phyloP scores from a whole-genome alignment of 129 eudicot species.

The Cynara cardunculus region DNA sequence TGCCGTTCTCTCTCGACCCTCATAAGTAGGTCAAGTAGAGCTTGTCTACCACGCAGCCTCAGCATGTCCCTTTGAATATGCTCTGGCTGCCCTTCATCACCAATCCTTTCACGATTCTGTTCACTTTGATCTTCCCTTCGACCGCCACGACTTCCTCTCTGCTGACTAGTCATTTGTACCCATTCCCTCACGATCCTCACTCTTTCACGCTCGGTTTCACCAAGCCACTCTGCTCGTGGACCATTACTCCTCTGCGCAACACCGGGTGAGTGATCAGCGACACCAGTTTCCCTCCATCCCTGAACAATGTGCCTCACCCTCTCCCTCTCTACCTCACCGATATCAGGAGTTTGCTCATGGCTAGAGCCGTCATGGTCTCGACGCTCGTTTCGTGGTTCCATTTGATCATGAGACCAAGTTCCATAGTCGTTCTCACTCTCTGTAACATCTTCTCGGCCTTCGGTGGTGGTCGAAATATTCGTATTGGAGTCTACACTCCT shows the following conservation, averaged over 20 bases:
- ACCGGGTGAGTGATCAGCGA: conserved; percentile 50
- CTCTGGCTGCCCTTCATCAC: conserved; percentile 81
- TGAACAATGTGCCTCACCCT: conserved; percentile 95
- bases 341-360: conserved; percentile 92
- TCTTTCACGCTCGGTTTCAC: conserved; percentile 95
- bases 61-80: conserved; percentile 82
- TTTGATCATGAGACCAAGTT: conserved; percentile 60
- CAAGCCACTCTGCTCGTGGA: conserved; percentile 94
- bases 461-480: conserved; percentile 60
- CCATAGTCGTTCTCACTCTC: conserved; percentile 76
- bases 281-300: conserved; percentile 97
- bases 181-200: conserved; percentile 96
- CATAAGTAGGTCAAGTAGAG: conserved; percentile 81
- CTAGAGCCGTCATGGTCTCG: conserved; percentile 54
- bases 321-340: conserved; percentile 95
- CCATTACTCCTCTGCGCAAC: conserved; percentile 49
- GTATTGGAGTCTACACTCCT: conserved; percentile 68
- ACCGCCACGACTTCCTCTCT: conserved; percentile 64
- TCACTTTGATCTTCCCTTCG: conserved; percentile 60
- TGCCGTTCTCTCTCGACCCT: conserved; percentile 92
- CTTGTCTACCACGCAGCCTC: conserved; percentile 96
- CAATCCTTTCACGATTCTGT: conserved; percentile 50
- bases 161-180: conserved; percentile 97
- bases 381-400: conserved; percentile 45
- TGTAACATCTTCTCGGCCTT: conserved; percentile 54